Evolutionary conservation across 352 stramenopile genomes (phyloP), one percentile per base, ranked within the genome.

Genomic region (Pythium pyrilobum): DNA sequence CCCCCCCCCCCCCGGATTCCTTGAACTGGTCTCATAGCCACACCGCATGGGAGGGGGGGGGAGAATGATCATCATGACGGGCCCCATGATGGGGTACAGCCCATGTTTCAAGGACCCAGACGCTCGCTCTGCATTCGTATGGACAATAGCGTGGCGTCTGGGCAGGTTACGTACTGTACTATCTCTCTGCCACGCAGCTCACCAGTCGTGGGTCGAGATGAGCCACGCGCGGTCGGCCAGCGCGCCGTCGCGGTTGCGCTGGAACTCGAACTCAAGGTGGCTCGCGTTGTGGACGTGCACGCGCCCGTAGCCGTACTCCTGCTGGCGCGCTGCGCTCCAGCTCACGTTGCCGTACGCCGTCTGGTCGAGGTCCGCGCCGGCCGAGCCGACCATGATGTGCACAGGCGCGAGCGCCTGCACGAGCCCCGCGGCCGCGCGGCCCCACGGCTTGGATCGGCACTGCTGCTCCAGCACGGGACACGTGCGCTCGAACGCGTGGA

Each of bases 401-500:
- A 45, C 38, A 45, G 38, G 38, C 13, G 34, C 34, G 13, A 39
- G 34, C 34, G 34, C 5, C 34, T 39, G 12, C 5, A 39, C 34
- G 34, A 39, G 34, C 6, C 34, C 34, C 12, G 16, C 20, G 34
- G 23, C 38, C 38, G 31, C 15, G 15, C 15, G 9, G 31, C 15
- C 52, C 36, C 50, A 56, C 60, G 37, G 53, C 34, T 29, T 59
- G 57, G 15, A 51, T 20, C 9, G 57, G 40, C 44, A 47, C 34
- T 49, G 21, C 9, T 31, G 20, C 15, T 50, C 25, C 10, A 51
- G 27, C 25, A 67, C 54, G 6, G 59, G 52, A 16, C 41, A 58
- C 18, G 59, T 67, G n/a, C 59, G 59, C 38, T 67, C 59, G 48
- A 57, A 67, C 7, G 46, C 33, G 38, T 67, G 59, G 41, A 40